A percentile compares a stretch with the other conserved stretches of the same genome.
Conservation (phyloP, 2,329 filamentous ascomycete genomes). For the Calonectria hongkongensis region DNA sequence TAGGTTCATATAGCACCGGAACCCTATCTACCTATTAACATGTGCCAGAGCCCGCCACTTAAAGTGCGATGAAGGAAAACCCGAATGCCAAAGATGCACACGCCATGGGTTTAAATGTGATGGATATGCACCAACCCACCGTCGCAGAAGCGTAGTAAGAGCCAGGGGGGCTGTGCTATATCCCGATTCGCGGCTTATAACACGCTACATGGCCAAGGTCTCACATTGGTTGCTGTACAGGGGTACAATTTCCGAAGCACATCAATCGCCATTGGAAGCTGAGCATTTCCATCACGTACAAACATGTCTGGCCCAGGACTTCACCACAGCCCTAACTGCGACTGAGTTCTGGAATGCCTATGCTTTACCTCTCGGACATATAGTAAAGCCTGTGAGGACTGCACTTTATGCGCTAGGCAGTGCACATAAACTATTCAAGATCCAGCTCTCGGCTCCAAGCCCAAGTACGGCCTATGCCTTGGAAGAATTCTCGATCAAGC, state of each 20-base stretch:
- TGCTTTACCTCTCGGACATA: neutral
- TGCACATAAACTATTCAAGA: slow-evolving; percentile 6
- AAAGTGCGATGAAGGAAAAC: slow-evolving; percentile 6
- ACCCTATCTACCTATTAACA: neutral
- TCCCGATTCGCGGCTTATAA: neutral
- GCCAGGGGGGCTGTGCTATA: too few relatives aligned
- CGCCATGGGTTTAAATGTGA: neutral
- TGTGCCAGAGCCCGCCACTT: slow-evolving; percentile 2
- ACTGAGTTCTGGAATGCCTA: neutral
- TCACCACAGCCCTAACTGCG: neutral
- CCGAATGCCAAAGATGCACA: neutral
- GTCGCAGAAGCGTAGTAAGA: neutral
- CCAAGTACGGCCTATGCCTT: neutral
- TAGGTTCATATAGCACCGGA: neutral
- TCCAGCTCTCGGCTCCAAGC: neutral
- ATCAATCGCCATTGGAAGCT: neutral
- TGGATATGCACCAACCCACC: neutral
- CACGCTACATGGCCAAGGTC: neutral
- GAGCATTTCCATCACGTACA: slow-evolving; percentile 8
- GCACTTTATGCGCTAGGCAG: slow-evolving; percentile 6
- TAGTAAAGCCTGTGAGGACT: neutral
- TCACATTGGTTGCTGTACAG: neutral
- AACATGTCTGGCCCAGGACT: neutral
- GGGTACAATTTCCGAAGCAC: neutral
- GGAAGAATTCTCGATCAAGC: slow-evolving; percentile 7